Conservation (phyloP, 179 eudicot species). For the Patellifolia procumbens region DNA sequence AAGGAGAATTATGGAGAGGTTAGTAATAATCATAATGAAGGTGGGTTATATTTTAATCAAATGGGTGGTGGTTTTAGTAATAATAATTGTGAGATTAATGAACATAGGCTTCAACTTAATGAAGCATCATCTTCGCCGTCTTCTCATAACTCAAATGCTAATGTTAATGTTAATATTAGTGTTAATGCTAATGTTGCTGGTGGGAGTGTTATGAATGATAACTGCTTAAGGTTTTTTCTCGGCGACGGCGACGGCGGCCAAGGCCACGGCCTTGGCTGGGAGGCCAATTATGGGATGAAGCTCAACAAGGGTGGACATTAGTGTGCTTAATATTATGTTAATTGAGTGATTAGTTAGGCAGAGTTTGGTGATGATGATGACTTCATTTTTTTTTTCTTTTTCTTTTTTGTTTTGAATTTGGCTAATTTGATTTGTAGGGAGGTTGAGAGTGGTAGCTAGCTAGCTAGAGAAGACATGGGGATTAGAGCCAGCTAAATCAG, state of each 20-base stretch:
- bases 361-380: not conserved
- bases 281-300: constrained; percentile 31
- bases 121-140: constrained; percentile 36
- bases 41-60: constrained; percentile 32
- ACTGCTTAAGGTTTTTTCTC: constrained; percentile 40
- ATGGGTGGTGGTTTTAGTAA: constrained; percentile 17
- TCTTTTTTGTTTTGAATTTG: not conserved
- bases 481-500: not conserved
- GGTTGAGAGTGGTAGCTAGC: constrained; percentile 21
- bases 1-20: constrained; percentile 43
- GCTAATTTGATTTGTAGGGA: constrained; percentile 20
- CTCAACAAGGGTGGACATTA: constrained; percentile 32
- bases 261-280: constrained; percentile 28
- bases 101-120: constrained; percentile 31
- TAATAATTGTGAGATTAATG: constrained; percentile 40
- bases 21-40: no score
- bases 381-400: not conserved
- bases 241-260: constrained; percentile 22
- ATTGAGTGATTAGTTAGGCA: not conserved
- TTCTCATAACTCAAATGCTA: constrained; percentile 33
- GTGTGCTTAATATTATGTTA: constrained; percentile 19
- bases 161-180: constrained; percentile 21
- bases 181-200: not conserved
- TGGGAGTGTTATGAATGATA: constrained; percentile 35
- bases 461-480: not conserved